Evolutionary conservation across 2,329 filamentous ascomycete species (phyloP), one percentile per base, ranked within the genome.

Genomic region (Aspergillus persii): DNA sequence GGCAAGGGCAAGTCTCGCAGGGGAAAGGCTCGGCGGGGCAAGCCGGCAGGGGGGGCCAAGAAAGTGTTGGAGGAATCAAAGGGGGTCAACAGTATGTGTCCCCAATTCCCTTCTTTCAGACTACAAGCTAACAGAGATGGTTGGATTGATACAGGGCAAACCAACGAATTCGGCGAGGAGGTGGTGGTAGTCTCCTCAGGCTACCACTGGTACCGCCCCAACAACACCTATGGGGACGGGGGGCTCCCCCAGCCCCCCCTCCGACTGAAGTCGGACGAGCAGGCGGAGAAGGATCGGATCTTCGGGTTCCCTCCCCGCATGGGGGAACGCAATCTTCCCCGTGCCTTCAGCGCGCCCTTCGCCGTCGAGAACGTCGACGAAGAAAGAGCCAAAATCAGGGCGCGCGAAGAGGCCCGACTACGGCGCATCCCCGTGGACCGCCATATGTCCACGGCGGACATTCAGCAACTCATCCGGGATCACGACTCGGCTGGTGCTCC

Each of bases 221-320:
- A 61, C 47, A 69, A 71, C 48, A 71, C 69, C 2, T 71, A 72
- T 54, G 65, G 67, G 15, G 64, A 69, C 47, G 54, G 65, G 2
- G 49, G 61, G 15, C 63, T 73, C 11, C 69, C 69, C 4, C 61
- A 57, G 27, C 70, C 71, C 6, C 69, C 69, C 7, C 47, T 66
- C 9, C 65, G 66, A 5, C 47, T 73, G 27, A 72, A 66, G 46
- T 68, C 71, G 8, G 49, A 61, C 2, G 65, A 67, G 8, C 71
- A 73, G 53, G 54, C 65, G 15, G 66, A 69, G 29, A 68, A 65
- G 27, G 71, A 74, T 54, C 63, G 63, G n/a, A 65, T 71, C 11
- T 72, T 69, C 39, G 70, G 71, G 1, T 74, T 68, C 56, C 71
- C 71, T 12, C 71, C 71, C 5, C 66, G 53, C 11, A 67, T 70